Percentiles rank a stretch among this genome's conserved stretches.
Conservation (phyloP, 805 yeast genomes). For the Nakazawaea wyomingensis region DNA sequence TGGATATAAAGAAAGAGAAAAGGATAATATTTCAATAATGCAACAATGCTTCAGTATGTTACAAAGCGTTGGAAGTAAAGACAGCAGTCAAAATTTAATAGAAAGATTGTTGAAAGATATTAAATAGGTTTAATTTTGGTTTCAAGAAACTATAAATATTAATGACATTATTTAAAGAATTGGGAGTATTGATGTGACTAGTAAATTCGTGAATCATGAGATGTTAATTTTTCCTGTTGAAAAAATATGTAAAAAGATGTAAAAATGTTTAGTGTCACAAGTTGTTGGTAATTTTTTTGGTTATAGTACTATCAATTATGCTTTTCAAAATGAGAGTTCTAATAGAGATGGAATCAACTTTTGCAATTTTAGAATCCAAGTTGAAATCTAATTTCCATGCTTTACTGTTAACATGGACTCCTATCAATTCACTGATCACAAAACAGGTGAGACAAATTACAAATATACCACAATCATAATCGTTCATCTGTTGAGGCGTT, state of each 20-base stretch:
- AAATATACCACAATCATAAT: conserved; percentile 61
- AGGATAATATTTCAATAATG: conserved; percentile 20
- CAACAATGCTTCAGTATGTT: conserved; percentile 61
- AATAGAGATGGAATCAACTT: conserved; percentile 3
- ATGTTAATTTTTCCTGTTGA: too few species aligned
- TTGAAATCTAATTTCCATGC: conserved; percentile 8
- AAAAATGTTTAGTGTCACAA: too few species aligned
- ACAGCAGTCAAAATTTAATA: conserved; percentile 53
- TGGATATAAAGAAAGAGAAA: conserved; percentile 9
- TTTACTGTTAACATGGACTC: conserved; percentile 7
- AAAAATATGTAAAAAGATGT: too few species aligned
- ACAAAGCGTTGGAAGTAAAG: conserved; percentile 45
- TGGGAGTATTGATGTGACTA: too few species aligned
- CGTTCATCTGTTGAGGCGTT: conserved; percentile 59
- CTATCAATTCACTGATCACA: conserved; percentile 15
- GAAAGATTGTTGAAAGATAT: conserved; percentile 40
- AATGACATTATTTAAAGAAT: too few species aligned
- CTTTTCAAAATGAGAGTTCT: conserved; percentile 5
- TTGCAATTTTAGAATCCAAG: conserved; percentile 3
- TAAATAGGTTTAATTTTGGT: not conserved
- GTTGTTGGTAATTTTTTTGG: not conserved
- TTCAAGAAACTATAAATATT: too few species aligned
- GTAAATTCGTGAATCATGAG: too few species aligned
- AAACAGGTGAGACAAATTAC: conserved; percentile 29
- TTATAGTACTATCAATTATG: not conserved